Conservation (phyloP, 2,329 filamentous ascomycete species). For the Colletotrichum brevisporum region DNA sequence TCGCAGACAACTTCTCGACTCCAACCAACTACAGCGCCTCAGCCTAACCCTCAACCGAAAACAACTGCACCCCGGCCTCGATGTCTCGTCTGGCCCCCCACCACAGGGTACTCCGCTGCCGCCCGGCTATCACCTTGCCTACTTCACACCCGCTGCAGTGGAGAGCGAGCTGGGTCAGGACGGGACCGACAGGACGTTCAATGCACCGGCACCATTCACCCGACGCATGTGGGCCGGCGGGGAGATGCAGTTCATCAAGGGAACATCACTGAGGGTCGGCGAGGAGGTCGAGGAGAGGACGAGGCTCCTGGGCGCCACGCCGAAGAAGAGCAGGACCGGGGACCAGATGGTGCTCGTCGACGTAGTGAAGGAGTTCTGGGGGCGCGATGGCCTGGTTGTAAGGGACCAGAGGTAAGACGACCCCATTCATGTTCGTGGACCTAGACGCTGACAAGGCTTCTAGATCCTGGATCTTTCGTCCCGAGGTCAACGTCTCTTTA, state of each 20-base stretch:
- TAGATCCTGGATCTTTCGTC: constrained; percentile 61
- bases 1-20: constrained; percentile 67
- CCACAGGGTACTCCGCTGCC: constrained; percentile 65
- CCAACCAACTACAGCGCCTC: constrained; percentile 75
- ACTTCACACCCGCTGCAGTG: constrained; percentile 71
- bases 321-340: constrained; percentile 68
- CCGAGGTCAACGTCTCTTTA: constrained; percentile 47
- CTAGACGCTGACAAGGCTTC: background rate
- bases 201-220: constrained; percentile 71
- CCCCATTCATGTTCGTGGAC: background rate
- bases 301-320: constrained; percentile 64
- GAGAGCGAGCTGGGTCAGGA: constrained; percentile 70
- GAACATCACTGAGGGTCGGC: constrained; percentile 61
- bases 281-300: constrained; percentile 71
- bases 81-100: constrained; percentile 55
- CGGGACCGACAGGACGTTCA: constrained; percentile 73
- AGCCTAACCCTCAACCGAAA: constrained; percentile 69
- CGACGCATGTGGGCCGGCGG: constrained; percentile 79
- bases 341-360: constrained; percentile 76
- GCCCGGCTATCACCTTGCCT: constrained; percentile 73
- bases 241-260: constrained; percentile 63
- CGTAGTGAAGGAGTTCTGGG: constrained; percentile 72
- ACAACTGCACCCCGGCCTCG: constrained; percentile 53
- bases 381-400: constrained; percentile 64
- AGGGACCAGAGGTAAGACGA: constrained; percentile 64